Evolutionary conservation across 176 grass and related monocot genomes (phyloP), one percentile per base, ranked within the genome.

Genomic region (barley (Hordeum vulgare)): DNA sequence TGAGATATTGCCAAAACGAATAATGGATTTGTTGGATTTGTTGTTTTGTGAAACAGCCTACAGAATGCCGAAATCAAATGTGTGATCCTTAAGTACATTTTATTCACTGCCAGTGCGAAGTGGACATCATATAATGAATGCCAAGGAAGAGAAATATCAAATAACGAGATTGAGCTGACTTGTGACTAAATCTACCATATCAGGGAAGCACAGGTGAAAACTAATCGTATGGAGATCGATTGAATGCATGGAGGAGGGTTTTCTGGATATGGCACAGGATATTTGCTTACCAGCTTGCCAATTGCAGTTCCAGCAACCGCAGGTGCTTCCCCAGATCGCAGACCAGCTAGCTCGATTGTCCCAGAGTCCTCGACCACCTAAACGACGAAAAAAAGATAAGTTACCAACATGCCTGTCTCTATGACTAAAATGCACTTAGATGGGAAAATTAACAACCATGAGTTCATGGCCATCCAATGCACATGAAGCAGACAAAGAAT

Each of bases 361-460:
- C 89, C 89, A 85, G 91, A 94, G 80, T 95, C 89, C 80, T 94
- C 96, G 18, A 94, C 17, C 61, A 95, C 89, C 96, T 98, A 65
- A 24, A 53, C 66, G 66, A 57, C 21, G 64, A 62, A 56, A 56
- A 45, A 27, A 36, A 73, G 79, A 74, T 12, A 26, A 35, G 21
- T 85, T 41, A 77, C 11, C 71, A 75, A 75, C 41, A 80, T 0
- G 45, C 4, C 12, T 83, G 5, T 51, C 6, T 25, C 33, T 5
- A 0, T 1, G 45, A 2, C 0, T 10, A 21, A 8, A 44, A 68
- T 80, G 59, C 23, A 57, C 23, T 75, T 66, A 27, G 63, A 47
- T 39, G 0, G 6, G 27, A 10, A 34, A 77, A 10, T 57, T 26
- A 78, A 61, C 35, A 40, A 41, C 5, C 75, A 37, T 60, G 26